Evolutionary conservation across 2,329 filamentous ascomycete genomes (phyloP), one percentile per base, ranked within the genome.

Genomic region (Cladosporium sp.): DNA sequence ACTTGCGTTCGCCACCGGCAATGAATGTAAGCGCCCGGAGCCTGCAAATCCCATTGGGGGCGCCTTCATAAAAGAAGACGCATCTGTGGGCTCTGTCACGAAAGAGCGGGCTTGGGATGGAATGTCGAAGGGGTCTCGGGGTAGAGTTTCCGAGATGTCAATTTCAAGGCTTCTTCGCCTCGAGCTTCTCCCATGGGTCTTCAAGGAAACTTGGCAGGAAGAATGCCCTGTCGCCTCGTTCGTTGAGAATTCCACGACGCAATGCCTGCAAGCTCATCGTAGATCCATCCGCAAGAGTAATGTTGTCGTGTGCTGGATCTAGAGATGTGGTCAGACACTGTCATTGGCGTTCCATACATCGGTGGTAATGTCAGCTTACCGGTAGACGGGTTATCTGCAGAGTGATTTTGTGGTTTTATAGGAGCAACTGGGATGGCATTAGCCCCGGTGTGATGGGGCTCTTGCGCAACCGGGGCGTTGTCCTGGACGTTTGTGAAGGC

Each of bases 191-290:
- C 86, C 86, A 91, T 0, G 86, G 86, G 62, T 91, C 88, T 62
- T 83, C 76, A 58, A 88, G 80, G 54, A 84, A 86, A 51, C 74
- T 77, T 0, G 79, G 78, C 52, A 87, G 78, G 65, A 88, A 90
- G 65, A 86, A 88, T 30, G 75, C 81, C 33, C 76, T 69, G 66
- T 84, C 86, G 72, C 84, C 87, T 1, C 67, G 69, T 52, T 70
- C 67, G 54, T 74, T 72, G 43, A 65, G 66, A 32, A 74, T 65
- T 3, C 71, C 70, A 25, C 61, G 58, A 11, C 65, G 58, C n/a
- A 73, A 56, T 22, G 65, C 65, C 42, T 69, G 60, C 18, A 73
- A 53, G 35, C 67, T 60, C 27, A 59, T 53, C 6, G 38, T 33
- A n/a, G 50, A 30, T 22, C 29, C 25, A 32, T 49, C 46, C 7